phyloP scores from a whole-genome alignment of 768 basidiomycete genomes.

The Hericium rajendrae region DNA sequence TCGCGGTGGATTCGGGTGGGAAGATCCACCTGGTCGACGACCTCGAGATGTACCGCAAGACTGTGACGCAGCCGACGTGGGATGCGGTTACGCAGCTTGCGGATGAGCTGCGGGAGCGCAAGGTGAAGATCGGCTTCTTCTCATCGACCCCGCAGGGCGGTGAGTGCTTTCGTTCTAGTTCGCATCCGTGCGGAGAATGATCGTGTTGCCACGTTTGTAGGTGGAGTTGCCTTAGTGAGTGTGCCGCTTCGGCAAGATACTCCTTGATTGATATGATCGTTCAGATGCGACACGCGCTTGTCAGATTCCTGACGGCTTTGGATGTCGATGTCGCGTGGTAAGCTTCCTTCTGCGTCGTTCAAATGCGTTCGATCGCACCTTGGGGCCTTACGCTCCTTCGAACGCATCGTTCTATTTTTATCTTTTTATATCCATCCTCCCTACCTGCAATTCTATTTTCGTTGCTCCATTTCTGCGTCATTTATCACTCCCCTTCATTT shows the following conservation, averaged over 20 bases:
- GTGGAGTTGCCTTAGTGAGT: conserved; percentile 87
- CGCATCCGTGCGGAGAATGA: conserved; percentile 9
- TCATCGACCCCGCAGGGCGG: conserved; percentile 93
- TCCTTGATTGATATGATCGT: conserved; percentile 3
- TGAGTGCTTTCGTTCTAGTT: conserved; percentile 24
- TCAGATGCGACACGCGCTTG: conserved; percentile 89
- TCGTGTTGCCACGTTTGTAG: conserved; percentile 30
- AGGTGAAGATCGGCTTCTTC: conserved; percentile 88
- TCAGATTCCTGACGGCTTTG: conserved; percentile 70
- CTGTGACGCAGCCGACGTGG: conserved; percentile 70
- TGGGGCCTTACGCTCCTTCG: not conserved
- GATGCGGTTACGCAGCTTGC: conserved; percentile 74
- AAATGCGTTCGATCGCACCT: not conserved
- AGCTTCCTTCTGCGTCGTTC: conserved; percentile 21
- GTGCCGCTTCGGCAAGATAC: conserved; percentile 14
- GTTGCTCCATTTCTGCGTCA: not conserved
- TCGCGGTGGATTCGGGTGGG: conserved; percentile 78
- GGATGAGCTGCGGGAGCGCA: conserved; percentile 76
- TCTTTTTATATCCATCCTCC: not conserved
- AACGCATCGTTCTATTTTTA: not conserved
- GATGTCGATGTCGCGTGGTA: conserved; percentile 83
- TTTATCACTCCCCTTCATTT: conserved; percentile 5
- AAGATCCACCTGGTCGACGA: conserved; percentile 83
- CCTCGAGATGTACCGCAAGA: conserved; percentile 65
- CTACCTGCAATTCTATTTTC: not conserved